These are phyloP conservation scores for Leucaena leucocephala DNA, from an alignment of 306 rosid species.

Conservation along the genomic window DNA sequence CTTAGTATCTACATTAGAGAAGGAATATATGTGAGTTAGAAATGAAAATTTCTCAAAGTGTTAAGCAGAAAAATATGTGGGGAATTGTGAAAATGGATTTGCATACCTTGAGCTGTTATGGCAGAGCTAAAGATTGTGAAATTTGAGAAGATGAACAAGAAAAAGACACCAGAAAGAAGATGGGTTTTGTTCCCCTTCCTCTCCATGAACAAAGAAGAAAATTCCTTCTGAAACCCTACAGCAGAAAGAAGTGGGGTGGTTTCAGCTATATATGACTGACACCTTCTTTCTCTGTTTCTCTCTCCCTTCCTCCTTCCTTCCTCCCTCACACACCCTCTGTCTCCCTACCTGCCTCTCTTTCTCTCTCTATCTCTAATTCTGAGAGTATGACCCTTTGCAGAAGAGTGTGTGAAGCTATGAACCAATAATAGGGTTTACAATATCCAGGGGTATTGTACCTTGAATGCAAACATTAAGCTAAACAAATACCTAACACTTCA, in stretches of 20 bases:
- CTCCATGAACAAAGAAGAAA: slow-evolving; percentile 65
- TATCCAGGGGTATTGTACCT: slow-evolving; percentile 38
- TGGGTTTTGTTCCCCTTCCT: slow-evolving; percentile 49
- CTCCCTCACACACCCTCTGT: not conserved
- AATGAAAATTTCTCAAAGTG: slow-evolving; percentile 2
- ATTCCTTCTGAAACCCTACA: slow-evolving; percentile 21
- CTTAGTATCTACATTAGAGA: slow-evolving; percentile 50
- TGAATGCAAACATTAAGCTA: slow-evolving; percentile 53
- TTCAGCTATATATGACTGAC: slow-evolving; percentile 31
- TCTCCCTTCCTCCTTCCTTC: slow-evolving; percentile 10
- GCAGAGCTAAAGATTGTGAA: slow-evolving; percentile 46
- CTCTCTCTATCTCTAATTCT: not conserved
- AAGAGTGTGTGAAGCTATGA: slow-evolving; percentile 38
- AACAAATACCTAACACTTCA: slow-evolving; percentile 46
- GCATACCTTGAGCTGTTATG: slow-evolving; percentile 53
- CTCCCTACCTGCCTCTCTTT: not conserved
- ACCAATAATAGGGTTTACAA: slow-evolving; percentile 37
- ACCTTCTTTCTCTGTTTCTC: slow-evolving; percentile 21
- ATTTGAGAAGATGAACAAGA: slow-evolving; percentile 48
- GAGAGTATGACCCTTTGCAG: slow-evolving; percentile 32
- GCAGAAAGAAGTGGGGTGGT: slow-evolving; percentile 22
- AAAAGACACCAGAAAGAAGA: slow-evolving; percentile 33
- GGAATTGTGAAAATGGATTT: slow-evolving; percentile 16
- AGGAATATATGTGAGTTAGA: slow-evolving; percentile 18
- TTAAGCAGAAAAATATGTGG: slow-evolving; percentile 12